Evolutionary conservation across 75 land plant species (phyloP), one percentile per base, ranked within the genome.

Genomic region (Adiantum capillusveneris): DNA sequence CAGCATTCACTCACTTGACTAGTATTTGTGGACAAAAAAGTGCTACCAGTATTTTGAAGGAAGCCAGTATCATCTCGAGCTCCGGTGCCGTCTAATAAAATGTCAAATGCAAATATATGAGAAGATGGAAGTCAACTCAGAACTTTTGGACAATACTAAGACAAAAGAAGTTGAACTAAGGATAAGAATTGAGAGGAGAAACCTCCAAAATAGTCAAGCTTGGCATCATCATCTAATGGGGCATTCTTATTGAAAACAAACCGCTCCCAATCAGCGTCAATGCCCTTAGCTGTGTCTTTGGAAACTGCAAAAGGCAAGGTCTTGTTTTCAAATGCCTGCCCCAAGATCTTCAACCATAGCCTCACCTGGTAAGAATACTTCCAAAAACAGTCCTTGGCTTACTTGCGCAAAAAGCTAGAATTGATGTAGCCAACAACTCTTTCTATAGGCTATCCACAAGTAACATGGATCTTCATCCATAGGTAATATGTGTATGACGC

Each of bases 201-300:
- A 86, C 93, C 93, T 75, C 83, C 88, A 75, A 84, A 67, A 53
- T 88, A 62, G 50, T 69, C 72, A 19, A 48, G 72, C 58, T 69
- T 62, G 19, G 72, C 85, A 41, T 91, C 97, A 65, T 83, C 88
- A 72, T 92, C 97, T 42, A 92, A 69, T 24, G 93, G 93, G 12
- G 97, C 97, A 49, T 84, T 84, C 65, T 87, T 82, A 73, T 92
- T 59, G 64, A 92, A 92, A 52, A 84, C 93, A 80, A 87, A 92
- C 11, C 97, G 69, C 54, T 92, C 97, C 97, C 97, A 92, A 53
- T 84, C 86, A 41, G 64, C 56, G 27, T 66, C 64, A 69, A 62
- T 77, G 39, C 91, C 86, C 54, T 62, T 79, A 28, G 62, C 58
- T 30, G 57, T 25, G 68, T 92, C 97, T 70, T 87, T 84, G 29